Evolutionary conservation across 176 grass and related monocot species (phyloP), one percentile per base, ranked within the genome.

Genomic region (Thinopyrum elongatum): DNA sequence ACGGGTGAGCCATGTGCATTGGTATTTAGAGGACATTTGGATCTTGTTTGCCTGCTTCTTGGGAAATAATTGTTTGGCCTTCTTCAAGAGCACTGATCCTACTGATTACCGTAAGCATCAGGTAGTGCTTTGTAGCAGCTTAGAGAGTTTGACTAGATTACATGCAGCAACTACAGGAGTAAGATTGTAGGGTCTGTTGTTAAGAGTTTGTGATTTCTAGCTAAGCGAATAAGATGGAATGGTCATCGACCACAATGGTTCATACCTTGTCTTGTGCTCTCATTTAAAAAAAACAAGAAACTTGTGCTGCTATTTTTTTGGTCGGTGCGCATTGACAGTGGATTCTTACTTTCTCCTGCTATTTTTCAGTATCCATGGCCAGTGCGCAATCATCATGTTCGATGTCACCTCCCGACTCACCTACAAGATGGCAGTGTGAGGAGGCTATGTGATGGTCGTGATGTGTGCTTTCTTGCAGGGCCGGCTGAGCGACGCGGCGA

Each of bases 351-450:
- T 63, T 10, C 7, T 10, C 13, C 60, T 81, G 3, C n/a, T n/a
- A n/a, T 60, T 83, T 61, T 87, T 26, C 82, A 95, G 93, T 77
- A 95, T 95, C 78, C 86, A 95, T 81, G 93, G 93, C 27, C 88
- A 95, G 0, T 92, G 93, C n/a, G 93, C 90, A 0, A 94, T 94
- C 68, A 92, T 94, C 61, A 94, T 94, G 93, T 95, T 95, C 23
- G 88, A 92, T 74, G 93, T 90, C 16, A 95, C 93, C 42, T 82
- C 90, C 65, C 74, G 88, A 21, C 60, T 95, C 7, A 95, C 90
- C 16, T 95, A 92, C 88, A 95, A 90, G 70, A 95, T n/a, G n/a
- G n/a, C n/a, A n/a, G n/a, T n/a, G n/a, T n/a, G n/a, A n/a, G n/a
- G n/a, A n/a, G n/a, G n/a, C n/a, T n/a, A n/a, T n/a, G n/a, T n/a